These are phyloP conservation scores for Straminergon stramineum DNA, from an alignment of 225 moss, liverwort and hornwort species.

Conservation along the genomic window DNA sequence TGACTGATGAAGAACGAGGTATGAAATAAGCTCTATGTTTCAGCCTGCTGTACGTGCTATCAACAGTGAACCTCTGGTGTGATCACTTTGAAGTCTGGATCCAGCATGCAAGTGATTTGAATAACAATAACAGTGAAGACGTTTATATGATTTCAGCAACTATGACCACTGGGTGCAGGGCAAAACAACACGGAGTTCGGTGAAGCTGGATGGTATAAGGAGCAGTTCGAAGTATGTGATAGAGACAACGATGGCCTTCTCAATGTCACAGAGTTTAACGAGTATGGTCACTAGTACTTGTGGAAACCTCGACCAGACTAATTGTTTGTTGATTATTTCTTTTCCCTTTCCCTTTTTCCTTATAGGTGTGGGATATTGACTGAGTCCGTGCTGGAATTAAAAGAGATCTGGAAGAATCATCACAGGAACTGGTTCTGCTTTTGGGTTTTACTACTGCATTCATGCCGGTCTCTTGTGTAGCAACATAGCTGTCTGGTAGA, in stretches of 20 bases:
- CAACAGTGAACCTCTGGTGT: background rate
- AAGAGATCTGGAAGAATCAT: background rate
- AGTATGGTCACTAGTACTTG: slow-evolving; percentile 9
- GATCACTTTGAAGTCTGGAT: background rate
- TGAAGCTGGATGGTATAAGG: slow-evolving; percentile 64
- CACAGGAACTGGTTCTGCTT: background rate
- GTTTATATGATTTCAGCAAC: background rate
- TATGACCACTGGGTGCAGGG: slow-evolving; percentile 6
- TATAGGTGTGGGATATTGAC: background rate
- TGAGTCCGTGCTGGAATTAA: background rate
- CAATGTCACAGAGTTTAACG: slow-evolving; percentile 59
- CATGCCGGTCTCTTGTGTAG: background rate
- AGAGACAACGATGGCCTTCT: slow-evolving; percentile 49
- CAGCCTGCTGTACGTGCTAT: background rate
- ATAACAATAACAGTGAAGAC: background rate
- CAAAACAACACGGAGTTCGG: slow-evolving; percentile 42
- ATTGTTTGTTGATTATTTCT: background rate
- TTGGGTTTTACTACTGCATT: background rate
- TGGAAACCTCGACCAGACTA: background rate
- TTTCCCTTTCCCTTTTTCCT: background rate
- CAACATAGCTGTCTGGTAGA: background rate
- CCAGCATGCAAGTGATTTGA: background rate
- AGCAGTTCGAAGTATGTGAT: slow-evolving; percentile 66
- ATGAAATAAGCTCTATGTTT: background rate
- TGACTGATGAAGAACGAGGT: slow-evolving; percentile 37